phyloP scores from a whole-genome alignment of 108 stramenopile species.

The Cylindrotheca closterium region DNA sequence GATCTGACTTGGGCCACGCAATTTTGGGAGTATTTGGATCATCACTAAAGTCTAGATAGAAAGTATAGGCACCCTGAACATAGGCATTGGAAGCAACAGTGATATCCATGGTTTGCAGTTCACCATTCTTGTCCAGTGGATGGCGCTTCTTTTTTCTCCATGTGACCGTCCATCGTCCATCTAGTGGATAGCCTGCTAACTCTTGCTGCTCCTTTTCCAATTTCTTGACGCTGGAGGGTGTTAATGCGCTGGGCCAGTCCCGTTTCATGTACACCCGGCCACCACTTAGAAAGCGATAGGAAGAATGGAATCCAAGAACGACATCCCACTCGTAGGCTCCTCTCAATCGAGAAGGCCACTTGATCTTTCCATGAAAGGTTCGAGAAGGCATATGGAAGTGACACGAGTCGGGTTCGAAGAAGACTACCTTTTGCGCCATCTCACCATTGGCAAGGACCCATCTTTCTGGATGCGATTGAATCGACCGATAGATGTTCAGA shows the following conservation, averaged over 20 bases:
- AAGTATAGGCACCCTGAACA: conserved; percentile 24
- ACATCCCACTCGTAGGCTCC: conserved; percentile 38
- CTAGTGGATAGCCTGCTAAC: conserved; percentile 37
- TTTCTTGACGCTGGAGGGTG: background rate
- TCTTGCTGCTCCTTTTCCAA: conserved; percentile 18
- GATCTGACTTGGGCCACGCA: conserved; percentile 24
- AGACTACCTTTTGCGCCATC: conserved; percentile 9
- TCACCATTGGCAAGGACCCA: conserved; percentile 21
- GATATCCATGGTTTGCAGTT: conserved; percentile 7
- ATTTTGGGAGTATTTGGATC: conserved; percentile 13
- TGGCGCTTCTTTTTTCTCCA: conserved; percentile 6
- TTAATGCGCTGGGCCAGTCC: background rate
- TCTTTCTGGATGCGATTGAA: conserved; percentile 15
- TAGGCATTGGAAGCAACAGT: conserved; percentile 24
- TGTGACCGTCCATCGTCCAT: conserved; percentile 52
- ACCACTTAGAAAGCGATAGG: conserved; percentile 45
- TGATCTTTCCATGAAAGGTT: conserved; percentile 52
- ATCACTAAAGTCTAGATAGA: conserved; percentile 23
- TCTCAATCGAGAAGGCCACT: conserved; percentile 24
- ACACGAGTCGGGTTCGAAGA: conserved; percentile 32
- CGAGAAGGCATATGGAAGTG: conserved; percentile 53
- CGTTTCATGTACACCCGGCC: conserved; percentile 41
- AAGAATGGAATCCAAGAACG: conserved; percentile 49
- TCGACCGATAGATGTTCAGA: conserved; percentile 15
- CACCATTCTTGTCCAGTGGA: background rate